Base-by-base conservation (phyloP, 2,329 filamentous ascomycete species). In the Penicillium sp. region DNA sequence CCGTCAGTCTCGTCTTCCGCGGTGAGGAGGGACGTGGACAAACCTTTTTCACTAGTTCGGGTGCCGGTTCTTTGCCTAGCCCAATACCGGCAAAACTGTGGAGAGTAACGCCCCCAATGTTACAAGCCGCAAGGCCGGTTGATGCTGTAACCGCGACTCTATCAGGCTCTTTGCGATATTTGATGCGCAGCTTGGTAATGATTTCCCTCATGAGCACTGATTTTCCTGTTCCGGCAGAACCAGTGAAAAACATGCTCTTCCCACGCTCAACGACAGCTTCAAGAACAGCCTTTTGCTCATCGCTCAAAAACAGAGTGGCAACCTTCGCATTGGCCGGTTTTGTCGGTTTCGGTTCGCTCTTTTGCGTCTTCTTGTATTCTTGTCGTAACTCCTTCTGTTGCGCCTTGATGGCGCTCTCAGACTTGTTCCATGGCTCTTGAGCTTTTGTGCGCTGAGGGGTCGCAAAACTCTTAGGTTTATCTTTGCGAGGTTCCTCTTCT, bases 81-180 rank as follows among this genome's bases (percentile, higher is more conserved):
- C 93, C 95, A 60, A 99, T 96, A 3, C 93, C 93, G 11, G 92
- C 81, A 73, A 96, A 99, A 68, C 91, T 96, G 72, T 99, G 93
- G 13, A 99, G 77, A 0, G 93, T 99, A 46, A 95, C 89, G 62
- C 93, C 93, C 30, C 91, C 92, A 55, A 99, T 91, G 61, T 99
- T 97, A 73, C 92, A 97, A 16, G 93, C 93, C 41, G 93, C 95
- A 45, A 99, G 79, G 39, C 93, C 93, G 0, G 93, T 99, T 0
- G 93, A 99, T 7, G 93, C 93, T 1, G 93, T 97, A 22, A 99
- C 88, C 4, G 92, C 92, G 36, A 99, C 80, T 49, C 88, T 81
- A 65, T 96, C 93, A 0, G 86, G 83, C 57, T 95, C 89, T 41
- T 80, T 79, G 3, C 72, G 75, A 68, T 86, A 87, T 64, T 95